These are phyloP conservation scores for Brassica carinata DNA, from an alignment of 345 rosid species.

Conservation along the genomic window DNA sequence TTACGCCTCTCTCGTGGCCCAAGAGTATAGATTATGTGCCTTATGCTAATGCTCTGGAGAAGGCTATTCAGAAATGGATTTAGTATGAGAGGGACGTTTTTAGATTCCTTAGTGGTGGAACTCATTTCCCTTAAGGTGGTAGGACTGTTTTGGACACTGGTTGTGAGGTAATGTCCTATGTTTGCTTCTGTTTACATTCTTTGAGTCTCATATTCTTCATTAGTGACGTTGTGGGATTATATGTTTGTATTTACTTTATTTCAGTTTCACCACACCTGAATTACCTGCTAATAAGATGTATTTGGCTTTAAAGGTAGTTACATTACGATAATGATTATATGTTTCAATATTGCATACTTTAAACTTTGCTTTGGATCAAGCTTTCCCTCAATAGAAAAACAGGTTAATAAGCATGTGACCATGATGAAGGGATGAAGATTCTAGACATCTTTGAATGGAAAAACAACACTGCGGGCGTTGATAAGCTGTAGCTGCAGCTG, in stretches of 20 bases:
- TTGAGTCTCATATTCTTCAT: neutral
- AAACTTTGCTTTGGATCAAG: too few relatives aligned
- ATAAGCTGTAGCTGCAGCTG: neutral
- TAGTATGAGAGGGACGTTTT: neutral
- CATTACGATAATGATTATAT: neutral
- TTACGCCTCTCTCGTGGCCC: too few relatives aligned
- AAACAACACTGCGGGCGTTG: neutral
- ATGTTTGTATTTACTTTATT: neutral
- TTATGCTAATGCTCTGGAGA: neutral
- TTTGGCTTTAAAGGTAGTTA: neutral
- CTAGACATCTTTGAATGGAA: neutral
- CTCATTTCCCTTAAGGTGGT: neutral
- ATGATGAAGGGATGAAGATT: neutral
- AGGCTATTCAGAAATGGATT: neutral
- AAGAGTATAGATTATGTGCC: neutral
- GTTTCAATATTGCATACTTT: neutral
- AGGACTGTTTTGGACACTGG: neutral
- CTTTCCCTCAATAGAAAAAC: too few relatives aligned
- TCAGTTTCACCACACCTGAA: neutral
- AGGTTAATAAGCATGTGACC: too few relatives aligned
- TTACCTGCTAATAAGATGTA: neutral
- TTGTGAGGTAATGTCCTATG: neutral
- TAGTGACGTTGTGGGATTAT: neutral
- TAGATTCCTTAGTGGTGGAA: neutral
- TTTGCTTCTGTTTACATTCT: neutral